Evolutionary conservation across 352 stramenopile species (phyloP).

Genomic region (Phytophthora tentaculata): DNA sequence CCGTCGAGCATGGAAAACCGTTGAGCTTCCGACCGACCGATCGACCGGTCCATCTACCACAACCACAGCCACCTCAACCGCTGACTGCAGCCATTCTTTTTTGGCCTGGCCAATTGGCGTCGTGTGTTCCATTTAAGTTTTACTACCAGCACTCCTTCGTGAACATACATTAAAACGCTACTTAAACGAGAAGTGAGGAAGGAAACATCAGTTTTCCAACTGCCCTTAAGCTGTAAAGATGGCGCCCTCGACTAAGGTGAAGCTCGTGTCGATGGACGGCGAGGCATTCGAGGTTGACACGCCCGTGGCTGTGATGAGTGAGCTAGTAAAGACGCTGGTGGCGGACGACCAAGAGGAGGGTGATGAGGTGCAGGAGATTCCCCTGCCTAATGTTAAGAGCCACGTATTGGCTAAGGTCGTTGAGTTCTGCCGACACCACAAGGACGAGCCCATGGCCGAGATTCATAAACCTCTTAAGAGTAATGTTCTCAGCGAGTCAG

Average conservation of each 20-base stretch:
- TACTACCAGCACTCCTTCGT: background rate
- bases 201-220: background rate
- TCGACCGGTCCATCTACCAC: background rate
- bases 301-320: constrained; percentile 47
- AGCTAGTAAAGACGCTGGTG: constrained; percentile 63
- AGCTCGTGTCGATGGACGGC: constrained; percentile 62
- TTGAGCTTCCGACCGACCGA: background rate
- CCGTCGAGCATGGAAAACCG: background rate
- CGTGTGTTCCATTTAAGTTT: background rate
- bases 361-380: constrained; percentile 51
- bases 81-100: background rate
- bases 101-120: background rate
- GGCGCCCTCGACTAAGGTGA: constrained; percentile 36
- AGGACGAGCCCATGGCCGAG: constrained; percentile 60
- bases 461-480: constrained; percentile 70
- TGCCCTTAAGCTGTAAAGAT: no score
- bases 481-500: constrained; percentile 51
- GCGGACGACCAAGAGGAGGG: constrained; percentile 41
- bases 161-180: background rate
- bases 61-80: background rate
- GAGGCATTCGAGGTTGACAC: constrained; percentile 56
- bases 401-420: constrained; percentile 59
- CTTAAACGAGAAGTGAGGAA: background rate
- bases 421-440: constrained; percentile 65
- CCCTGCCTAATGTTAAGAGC: constrained; percentile 66